Evolutionary conservation across 352 stramenopile species (phyloP), one percentile per base, ranked within the genome.

Genomic region (Pythium vanterpoolii): DNA sequence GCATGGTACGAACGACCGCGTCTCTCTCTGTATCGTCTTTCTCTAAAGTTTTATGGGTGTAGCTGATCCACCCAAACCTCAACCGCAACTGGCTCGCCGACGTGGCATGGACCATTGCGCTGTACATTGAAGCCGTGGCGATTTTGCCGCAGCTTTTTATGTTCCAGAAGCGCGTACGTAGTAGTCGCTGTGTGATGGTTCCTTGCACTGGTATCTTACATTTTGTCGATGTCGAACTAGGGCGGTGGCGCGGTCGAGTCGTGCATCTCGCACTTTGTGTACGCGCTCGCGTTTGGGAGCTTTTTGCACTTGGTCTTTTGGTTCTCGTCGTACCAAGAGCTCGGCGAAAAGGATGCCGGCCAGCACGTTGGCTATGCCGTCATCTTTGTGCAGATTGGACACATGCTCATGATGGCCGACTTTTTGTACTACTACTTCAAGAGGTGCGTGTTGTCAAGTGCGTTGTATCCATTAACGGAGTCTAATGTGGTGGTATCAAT

Each of bases 401-500:
- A 99, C 79, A 95, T 99, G 74, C 77, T 98, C 31, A 93, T 99
- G 71, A 99, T 99, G 96, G 83, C 90, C 27, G 96, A 99, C 74
- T 99, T 99, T 68, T 97, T 99, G 71, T 99, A 98, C 85, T 99
- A 99, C 74, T 99, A 99, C 84, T 97, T 99, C 73, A 95, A 97
- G 69, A 94, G 82, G 82, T 92, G 54, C 38, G 68, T 24, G 9
- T 21, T 1, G 1, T 51, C 9, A 51, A 2, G 46, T 53, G 27
- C 13, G 5, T 24, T 53, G 46, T 5, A 10, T 53, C 5, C 16
- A 30, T 40, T 11, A n/a, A n/a, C n/a, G n/a, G n/a, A n/a, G n/a
- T n/a, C n/a, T n/a, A n/a, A n/a, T n/a, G n/a, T n/a, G n/a, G n/a
- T n/a, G n/a, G n/a, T n/a, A n/a, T n/a, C n/a, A n/a, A n/a, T 49